Base-by-base conservation (phyloP, 768 basidiomycete species). In the Brasilioporus rufonigricans region DNA sequence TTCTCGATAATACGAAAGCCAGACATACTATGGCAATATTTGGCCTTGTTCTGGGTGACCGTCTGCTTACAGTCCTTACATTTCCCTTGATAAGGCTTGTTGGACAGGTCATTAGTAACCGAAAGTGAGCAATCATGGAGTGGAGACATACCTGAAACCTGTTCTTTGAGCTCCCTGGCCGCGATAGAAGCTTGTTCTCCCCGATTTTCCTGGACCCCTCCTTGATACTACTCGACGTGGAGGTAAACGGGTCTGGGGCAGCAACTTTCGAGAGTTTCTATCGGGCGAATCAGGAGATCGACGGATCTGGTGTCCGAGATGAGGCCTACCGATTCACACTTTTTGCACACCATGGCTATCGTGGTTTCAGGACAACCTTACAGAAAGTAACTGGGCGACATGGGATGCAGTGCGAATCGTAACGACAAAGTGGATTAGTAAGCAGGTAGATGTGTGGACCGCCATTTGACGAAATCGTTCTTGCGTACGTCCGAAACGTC, bases 181-280 rank as follows among this genome's bases (percentile, higher is more conserved):
- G 79, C 50, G 77, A 76, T 43, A 90, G 74, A 27, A 92, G 81
- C 76, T 91, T 91, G 76, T 92, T 93, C 77, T 90, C 91, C 56
- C 87, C 89, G 38, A 93, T 81, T 71, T 81, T 91, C 58, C 91
- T 80, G 29, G 85, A 81, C 45, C 90, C 90, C 18, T 87, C 86
- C 74, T 87, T 91, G 73, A 91, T 87, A 59, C 84, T 83, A 47
- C 74, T 73, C 2, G 87, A 85, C 44, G 86, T 86, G 12, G 89
- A 80, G 31, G 78, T 80, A 73, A 92, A 93, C 38, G 91, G 91
- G 74, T 93, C 91, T 44, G 91, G 92, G 4, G 91, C 91, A 52
- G 91, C 91, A 43, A 93, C 80, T 71, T 90, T 93, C 53, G 90
- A 92, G 51, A 91, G 81, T 91, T 93, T 93, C 91, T 93, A 60